Base-by-base conservation (phyloP, 345 rosid genomes). In the Barbarea vulgaris region DNA sequence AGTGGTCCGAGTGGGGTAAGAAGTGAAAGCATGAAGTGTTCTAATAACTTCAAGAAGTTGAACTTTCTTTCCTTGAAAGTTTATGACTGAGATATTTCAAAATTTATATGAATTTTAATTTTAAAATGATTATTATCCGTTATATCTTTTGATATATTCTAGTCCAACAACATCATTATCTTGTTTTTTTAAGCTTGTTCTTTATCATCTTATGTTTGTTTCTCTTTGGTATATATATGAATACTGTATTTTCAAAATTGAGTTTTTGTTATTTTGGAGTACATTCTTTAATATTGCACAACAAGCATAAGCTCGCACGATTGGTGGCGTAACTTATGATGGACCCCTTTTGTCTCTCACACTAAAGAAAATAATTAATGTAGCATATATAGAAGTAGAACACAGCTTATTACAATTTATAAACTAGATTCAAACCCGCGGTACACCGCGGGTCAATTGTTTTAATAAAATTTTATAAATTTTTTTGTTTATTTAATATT, bases 231-330 rank as follows among this genome's bases (percentile, higher is more conserved):
- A 30, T 21, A 22, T 22, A 51, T 51, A 51, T 25, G 47, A 46
- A 17, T 17, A 46, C 1, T 46, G 21, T 11, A 11, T 11, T 14
- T 12, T 46, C n/a, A 46, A 46, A 46, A 6, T 46, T 7, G 3
- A n/a, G 51, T 46, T n/a, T 12, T 39, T 12, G 14, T 39, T 39
- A 39, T 12, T 13, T 41, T 14, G 47, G 17, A 41, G 17, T 41
- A 13, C 46, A 41, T 12, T 13, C 46, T 41, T 41, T 41, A 41
- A 13, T 36, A 3, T 36, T 10, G 39, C 39, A 4, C 54, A 55
- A 36, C 47, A 17, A 64, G 22, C 73, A 57, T 50, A 17, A 67
- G 12, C 46, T 58, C 68, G 68, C 74, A 75, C 62, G 55, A 75
- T 60, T 68, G 64, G 74, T 69, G 74, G 74, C 69, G 28, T 41